Conservation (phyloP, 2,329 filamentous ascomycete species). For the Rhytidhysteron rufulum region DNA sequence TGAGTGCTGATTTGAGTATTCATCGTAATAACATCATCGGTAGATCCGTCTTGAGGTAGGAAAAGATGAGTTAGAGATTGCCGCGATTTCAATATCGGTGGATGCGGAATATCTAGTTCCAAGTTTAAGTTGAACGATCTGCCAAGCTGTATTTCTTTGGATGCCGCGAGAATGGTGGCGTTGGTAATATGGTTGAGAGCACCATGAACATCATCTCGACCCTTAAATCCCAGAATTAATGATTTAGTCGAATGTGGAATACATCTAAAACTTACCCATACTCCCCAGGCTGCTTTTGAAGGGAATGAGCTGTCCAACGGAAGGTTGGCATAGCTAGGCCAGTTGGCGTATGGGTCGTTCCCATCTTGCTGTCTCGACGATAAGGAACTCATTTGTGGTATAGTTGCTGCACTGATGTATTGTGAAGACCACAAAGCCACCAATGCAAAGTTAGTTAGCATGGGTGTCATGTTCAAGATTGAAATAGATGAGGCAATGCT, state of each 20-base stretch:
- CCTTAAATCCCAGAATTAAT: neutral
- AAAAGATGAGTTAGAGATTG: slow-evolving; percentile 3
- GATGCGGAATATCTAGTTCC: neutral
- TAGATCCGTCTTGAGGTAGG: slow-evolving; percentile 1
- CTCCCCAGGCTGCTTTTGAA: neutral
- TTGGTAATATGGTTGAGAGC: neutral
- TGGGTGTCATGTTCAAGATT: no score
- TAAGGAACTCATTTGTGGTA: neutral
- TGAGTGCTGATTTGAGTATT: slow-evolving; percentile 5
- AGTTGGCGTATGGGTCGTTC: neutral
- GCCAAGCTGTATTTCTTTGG: neutral
- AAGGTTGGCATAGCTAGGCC: neutral
- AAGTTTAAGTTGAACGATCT: neutral
- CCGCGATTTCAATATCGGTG: neutral
- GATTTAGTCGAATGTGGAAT: no score
- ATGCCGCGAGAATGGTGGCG: neutral
- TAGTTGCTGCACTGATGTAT: neutral
- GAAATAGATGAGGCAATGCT: no score
- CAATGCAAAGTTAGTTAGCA: neutral
- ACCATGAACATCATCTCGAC: neutral
- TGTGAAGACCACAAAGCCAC: neutral
- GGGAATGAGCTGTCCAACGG: neutral
- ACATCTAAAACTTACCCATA: neutral
- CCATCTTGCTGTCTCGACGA: neutral
- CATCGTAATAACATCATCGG: slow-evolving; percentile 5